Base-by-base conservation (phyloP, 1,139 yeast species). In the Saccharomycopsis hybrid region DNA sequence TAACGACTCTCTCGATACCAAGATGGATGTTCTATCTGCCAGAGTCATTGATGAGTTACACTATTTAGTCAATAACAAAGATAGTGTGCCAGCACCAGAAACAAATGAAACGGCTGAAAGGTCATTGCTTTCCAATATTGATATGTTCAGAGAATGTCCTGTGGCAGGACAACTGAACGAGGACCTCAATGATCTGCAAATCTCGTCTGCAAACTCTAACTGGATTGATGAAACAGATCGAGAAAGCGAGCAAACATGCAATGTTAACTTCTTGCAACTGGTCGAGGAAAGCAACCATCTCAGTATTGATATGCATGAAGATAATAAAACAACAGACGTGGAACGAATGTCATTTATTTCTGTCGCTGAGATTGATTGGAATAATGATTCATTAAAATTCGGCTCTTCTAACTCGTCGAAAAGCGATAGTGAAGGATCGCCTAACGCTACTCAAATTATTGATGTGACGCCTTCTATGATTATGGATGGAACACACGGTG, bases 11-110 rank as follows among this genome's bases (percentile, higher is more conserved):
- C n/a, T 7, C 5, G 28, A 24, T 8, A 5, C 71, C 2, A 74
- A 82, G 56, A 74, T 83, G 49, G 97, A 88, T 65, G 70, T 85
- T 11, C 68, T 88, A 52, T 82, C 94, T 62, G 92, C 94, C 2
- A 70, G 94, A 57, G 83, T 87, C 1, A 74, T 86, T 41, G 87
- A 84, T 58, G 95, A 88, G 62, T 77, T 86, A 25, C 76, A 73
- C 52, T 66, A 61, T 49, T 54, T 70, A 32, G 58, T 67, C 2
- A 58, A 65, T 2, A 32, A 28, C 11, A n/a, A 42, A 42, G 25
- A n/a, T 37, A 24, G 31, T 9, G 7, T 5, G 13, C 18, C 5
- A 36, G 18, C 9, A 4, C 36, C n/a, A 25, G 37, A 32, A 25
- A 41, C 13, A 5, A 25, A 44, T 28, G 42, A 8, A 11, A 45